A percentile compares a stretch with the other conserved stretches of the same genome.
These are phyloP conservation scores for Cyphellophora attinorum DNA, from an alignment of 2,329 filamentous ascomycete species.

Conservation along the genomic window DNA sequence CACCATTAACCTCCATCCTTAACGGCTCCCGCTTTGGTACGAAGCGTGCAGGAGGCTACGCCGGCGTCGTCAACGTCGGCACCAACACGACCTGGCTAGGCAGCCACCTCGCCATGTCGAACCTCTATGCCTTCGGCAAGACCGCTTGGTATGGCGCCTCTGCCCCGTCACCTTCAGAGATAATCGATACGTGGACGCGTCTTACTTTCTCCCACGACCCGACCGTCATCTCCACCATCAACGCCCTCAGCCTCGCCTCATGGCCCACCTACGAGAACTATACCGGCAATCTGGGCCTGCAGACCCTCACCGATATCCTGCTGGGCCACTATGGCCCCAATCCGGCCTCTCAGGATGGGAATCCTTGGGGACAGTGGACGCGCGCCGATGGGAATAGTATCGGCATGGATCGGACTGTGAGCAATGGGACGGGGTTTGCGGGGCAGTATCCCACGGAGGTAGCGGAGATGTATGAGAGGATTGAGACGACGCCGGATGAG, in stretches of 20 bases:
- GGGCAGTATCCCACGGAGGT: constrained; percentile 58
- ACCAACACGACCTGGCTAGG: constrained; percentile 59
- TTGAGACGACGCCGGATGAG: constrained; percentile 57
- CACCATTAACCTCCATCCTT: constrained; percentile 51
- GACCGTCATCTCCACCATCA: constrained; percentile 49
- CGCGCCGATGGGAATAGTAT: constrained; percentile 50
- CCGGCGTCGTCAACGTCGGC: constrained; percentile 59
- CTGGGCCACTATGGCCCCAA: constrained; percentile 60
- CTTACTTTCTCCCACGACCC: constrained; percentile 53
- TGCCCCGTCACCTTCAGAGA: constrained; percentile 37
- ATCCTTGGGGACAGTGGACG: constrained; percentile 65
- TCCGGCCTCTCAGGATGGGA: constrained; percentile 56
- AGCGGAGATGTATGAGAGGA: constrained; percentile 47
- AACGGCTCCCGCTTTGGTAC: constrained; percentile 50
- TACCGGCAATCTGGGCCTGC: constrained; percentile 59
- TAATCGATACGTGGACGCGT: constrained; percentile 58
- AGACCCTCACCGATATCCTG: constrained; percentile 60
- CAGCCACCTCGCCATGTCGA: constrained; percentile 60
- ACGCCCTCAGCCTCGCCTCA: constrained; percentile 55
- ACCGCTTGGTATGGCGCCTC: constrained; percentile 55
- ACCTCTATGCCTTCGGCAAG: constrained; percentile 60
- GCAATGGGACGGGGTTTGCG: constrained; percentile 56
- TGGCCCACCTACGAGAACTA: constrained; percentile 66
- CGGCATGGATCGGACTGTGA: constrained; percentile 63
- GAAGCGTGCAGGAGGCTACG: constrained; percentile 51